Base-by-base conservation (phyloP, 805 yeast species). In the Kuraishia piskuri region DNA sequence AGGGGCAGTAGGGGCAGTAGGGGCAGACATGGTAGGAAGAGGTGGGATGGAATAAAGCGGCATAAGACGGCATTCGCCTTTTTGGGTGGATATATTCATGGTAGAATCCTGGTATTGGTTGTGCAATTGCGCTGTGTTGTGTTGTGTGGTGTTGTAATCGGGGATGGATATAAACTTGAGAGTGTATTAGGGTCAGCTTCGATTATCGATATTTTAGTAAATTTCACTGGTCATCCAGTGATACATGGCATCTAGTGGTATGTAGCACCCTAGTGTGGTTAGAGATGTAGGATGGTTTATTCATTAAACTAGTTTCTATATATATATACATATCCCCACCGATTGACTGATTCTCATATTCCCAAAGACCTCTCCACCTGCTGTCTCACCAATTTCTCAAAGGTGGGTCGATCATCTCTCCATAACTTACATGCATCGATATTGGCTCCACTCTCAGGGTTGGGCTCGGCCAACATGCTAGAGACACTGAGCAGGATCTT, bases 391-490 rank as follows among this genome's bases (percentile, higher is more conserved):
- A 77, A 79, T 54, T 71, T 68, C 59, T 85, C 79, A 65, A 82
- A 94, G 58, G 78, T 84, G 2, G 71, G 78, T 54, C 91, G 77
- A 66, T 89, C 75, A 59, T 89, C 96, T 68, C 99, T 78, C 96
- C 97, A 92, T 57, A 94, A 76, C 68, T 90, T 90, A 61, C 88
- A 82, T 1, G 85, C 86, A 57, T 81, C 86, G 26, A 80, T 79
- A 54, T 94, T 90, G 50, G 99, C 99, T 10, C 97, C 98, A 61
- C 96, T 87, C 68, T 92, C 97, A 31, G 88, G 86, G 64, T 94
- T 94, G 2, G 99, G 98, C 68, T 94, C 96, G 23, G 97, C 96
- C 56, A 94, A 76, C 97, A 94, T 91, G 63, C 96, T 88, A 78
- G 91, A 82, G 22, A 94, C 98, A 68, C 96, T 86, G 55, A 94